phyloP scores from a whole-genome alignment of 345 rosid species.

The Eucalyptus guilfoylei region DNA sequence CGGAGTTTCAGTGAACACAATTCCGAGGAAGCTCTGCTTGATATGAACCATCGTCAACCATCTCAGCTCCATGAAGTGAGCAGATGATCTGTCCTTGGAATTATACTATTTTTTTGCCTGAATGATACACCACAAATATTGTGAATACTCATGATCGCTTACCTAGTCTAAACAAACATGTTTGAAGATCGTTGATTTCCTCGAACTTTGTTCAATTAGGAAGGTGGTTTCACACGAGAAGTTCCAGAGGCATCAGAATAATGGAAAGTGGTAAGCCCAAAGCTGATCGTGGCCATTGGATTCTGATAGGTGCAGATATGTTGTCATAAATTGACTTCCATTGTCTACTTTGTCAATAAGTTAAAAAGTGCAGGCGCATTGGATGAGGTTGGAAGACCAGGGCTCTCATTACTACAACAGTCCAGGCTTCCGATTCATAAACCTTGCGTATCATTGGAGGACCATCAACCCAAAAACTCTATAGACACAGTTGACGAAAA shows the following conservation, averaged over 20 bases:
- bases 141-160: background rate
- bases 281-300: background rate
- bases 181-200: background rate
- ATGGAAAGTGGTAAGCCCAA: slow-evolving; percentile 17
- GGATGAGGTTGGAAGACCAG: too few species aligned
- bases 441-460: too few species aligned
- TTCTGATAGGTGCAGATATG: background rate
- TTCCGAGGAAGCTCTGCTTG: background rate
- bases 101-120: background rate
- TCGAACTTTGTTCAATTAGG: slow-evolving; percentile 14
- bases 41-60: slow-evolving; percentile 2
- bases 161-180: background rate
- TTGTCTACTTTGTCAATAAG: background rate
- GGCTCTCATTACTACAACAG: too few species aligned
- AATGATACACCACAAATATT: background rate
- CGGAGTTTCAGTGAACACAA: too few species aligned
- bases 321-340: background rate
- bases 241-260: slow-evolving; percentile 6
- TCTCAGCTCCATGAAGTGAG: slow-evolving; percentile 1
- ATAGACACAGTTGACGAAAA: too few species aligned
- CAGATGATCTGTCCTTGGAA: background rate
- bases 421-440: too few species aligned
- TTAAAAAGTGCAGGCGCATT: too few species aligned
- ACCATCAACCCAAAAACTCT: too few species aligned
- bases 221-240: slow-evolving; percentile 7